Evolutionary conservation across 352 stramenopile species (phyloP).

Genomic region (Pythium angustatum): DNA sequence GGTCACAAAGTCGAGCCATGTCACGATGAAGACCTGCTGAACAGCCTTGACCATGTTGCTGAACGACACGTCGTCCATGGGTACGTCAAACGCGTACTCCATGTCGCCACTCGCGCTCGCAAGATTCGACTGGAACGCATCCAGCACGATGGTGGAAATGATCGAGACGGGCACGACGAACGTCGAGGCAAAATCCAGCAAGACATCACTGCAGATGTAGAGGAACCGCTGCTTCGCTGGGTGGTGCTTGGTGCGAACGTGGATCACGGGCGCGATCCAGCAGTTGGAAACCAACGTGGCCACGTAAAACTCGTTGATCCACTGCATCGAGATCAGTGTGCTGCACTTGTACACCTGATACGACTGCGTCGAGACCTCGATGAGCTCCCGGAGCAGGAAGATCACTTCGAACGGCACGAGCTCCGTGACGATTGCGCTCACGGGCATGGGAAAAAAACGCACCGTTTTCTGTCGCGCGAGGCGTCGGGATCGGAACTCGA

Average conservation of each 20-base stretch:
- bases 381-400: conserved; percentile 20
- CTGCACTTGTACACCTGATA: conserved; percentile 32
- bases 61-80: conserved; percentile 21
- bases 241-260: conserved; percentile 1
- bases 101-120: conserved; percentile 6
- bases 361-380: conserved; percentile 24
- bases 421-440: neutral
- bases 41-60: conserved; percentile 20
- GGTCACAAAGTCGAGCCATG: conserved; percentile 29
- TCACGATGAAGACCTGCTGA: conserved; percentile 26
- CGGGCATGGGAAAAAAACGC: neutral
- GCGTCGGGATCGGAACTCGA: neutral
- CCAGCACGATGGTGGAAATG: conserved; percentile 16
- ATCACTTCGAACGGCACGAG: conserved; percentile 14
- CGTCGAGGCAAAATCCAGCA: conserved; percentile 25
- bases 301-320: conserved; percentile 31
- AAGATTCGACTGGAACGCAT: conserved; percentile 6
- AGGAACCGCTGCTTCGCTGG: conserved; percentile 20
- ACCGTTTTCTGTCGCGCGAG: neutral
- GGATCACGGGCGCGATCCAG: conserved; percentile 29
- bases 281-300: conserved; percentile 20
- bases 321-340: conserved; percentile 12
- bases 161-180: conserved; percentile 20
- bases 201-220: conserved; percentile 28
- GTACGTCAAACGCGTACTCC: conserved; percentile 27